Evolutionary conservation across 139 green algal species (phyloP), one percentile per base, ranked within the genome.

Genomic region (Spirogloea muscicola): DNA sequence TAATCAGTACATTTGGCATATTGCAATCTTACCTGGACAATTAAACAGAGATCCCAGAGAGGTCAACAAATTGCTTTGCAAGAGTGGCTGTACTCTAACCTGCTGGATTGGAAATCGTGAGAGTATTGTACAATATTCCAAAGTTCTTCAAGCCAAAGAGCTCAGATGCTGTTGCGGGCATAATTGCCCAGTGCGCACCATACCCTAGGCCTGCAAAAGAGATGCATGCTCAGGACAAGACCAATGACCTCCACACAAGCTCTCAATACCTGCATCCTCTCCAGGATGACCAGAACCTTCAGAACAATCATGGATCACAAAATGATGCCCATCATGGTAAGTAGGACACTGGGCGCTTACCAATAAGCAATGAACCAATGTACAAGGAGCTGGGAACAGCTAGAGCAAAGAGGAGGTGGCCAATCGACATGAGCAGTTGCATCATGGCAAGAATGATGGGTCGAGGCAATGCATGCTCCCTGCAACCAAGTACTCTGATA

Each of bases 201-300:
- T 95, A 96, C 0, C 74, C 70, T 2, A 93, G 71, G 16, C 91
- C 91, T 38, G n/a, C n/a, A n/a, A n/a, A n/a, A n/a, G n/a, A n/a
- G n/a, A n/a, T n/a, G n/a, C n/a, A n/a, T n/a, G n/a, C n/a, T n/a
- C n/a, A n/a, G n/a, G n/a, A n/a, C n/a, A n/a, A n/a, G n/a, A n/a
- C n/a, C n/a, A n/a, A n/a, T n/a, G n/a, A n/a, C n/a, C n/a, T n/a
- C n/a, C n/a, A n/a, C n/a, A n/a, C n/a, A n/a, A n/a, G n/a, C n/a
- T n/a, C n/a, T n/a, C n/a, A n/a, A n/a, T n/a, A n/a, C n/a, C n/a
- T n/a, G n/a, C n/a, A n/a, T n/a, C n/a, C n/a, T n/a, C n/a, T n/a
- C n/a, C n/a, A n/a, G n/a, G n/a, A n/a, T n/a, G n/a, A n/a, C n/a
- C n/a, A n/a, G n/a, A n/a, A n/a, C n/a, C n/a, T n/a, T n/a, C n/a